Evolutionary conservation across 495 filamentous ascomycete genomes (phyloP).

Genomic region (Annulohypoxylon bovei): DNA sequence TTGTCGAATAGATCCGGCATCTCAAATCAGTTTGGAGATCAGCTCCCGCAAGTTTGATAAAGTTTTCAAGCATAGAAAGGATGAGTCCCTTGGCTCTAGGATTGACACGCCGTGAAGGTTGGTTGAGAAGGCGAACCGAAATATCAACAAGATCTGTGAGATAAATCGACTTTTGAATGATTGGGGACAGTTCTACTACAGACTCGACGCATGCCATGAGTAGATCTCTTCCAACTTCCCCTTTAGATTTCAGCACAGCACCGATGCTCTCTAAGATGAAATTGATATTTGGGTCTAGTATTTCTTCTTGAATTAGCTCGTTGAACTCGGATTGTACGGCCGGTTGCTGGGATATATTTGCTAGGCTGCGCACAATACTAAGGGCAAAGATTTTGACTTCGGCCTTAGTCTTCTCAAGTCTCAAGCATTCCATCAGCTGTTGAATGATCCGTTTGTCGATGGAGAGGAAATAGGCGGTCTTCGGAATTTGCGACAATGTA

Average conservation of each 20-base stretch:
- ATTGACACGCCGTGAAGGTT: slow-evolving; percentile 81
- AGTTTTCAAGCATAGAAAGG: slow-evolving; percentile 77
- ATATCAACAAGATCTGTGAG: slow-evolving; percentile 79
- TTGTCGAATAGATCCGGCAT: slow-evolving; percentile 66
- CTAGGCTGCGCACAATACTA: slow-evolving; percentile 73
- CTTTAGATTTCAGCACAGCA: slow-evolving; percentile 66
- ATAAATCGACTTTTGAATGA: slow-evolving; percentile 74
- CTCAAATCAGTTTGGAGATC: slow-evolving; percentile 66
- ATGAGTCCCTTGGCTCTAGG: slow-evolving; percentile 85
- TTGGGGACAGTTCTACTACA: slow-evolving; percentile 76
- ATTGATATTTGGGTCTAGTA: slow-evolving; percentile 77
- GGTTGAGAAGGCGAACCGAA: slow-evolving; percentile 80
- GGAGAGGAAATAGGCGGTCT: slow-evolving; percentile 73
- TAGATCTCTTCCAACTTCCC: slow-evolving; percentile 71
- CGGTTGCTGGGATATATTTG: slow-evolving; percentile 62
- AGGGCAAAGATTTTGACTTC: slow-evolving; percentile 87
- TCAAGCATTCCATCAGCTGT: slow-evolving; percentile 76
- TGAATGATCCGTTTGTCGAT: slow-evolving; percentile 70
- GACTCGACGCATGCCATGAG: slow-evolving; percentile 80
- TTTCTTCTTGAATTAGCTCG: slow-evolving; percentile 66
- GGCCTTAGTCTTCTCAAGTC: slow-evolving; percentile 80
- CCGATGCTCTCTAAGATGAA: slow-evolving; percentile 72
- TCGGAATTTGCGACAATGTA: slow-evolving; percentile 76
- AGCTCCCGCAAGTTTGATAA: slow-evolving; percentile 70
- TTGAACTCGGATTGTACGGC: slow-evolving; percentile 64